phyloP scores from a whole-genome alignment of 106 monocot genomes.

The Dendrobium nobile region DNA sequence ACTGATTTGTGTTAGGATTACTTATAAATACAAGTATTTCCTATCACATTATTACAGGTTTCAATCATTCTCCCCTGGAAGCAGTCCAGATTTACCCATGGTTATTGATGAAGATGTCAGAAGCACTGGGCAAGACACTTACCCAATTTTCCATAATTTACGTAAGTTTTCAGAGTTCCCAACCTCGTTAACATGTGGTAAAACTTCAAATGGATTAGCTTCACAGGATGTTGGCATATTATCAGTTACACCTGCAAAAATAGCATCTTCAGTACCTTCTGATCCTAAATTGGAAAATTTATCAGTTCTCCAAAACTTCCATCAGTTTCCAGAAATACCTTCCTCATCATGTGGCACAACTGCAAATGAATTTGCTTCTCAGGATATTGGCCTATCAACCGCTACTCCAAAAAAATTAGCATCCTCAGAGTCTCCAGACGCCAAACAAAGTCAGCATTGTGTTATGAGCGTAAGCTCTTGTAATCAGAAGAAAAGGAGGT shows the following conservation, averaged over 20 bases:
- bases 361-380: constrained; percentile 6
- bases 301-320: neutral
- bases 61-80: constrained; percentile 7
- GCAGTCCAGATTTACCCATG: constrained; percentile 9
- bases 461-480: constrained; percentile 63
- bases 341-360: constrained; percentile 23
- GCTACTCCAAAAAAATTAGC: constrained; percentile 1
- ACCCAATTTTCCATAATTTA: neutral
- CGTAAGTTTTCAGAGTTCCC: constrained; percentile 1
- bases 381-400: neutral
- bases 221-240: neutral
- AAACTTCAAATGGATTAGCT: constrained; percentile 15
- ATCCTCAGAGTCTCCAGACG: neutral
- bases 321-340: constrained; percentile 3
- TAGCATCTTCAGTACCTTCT: neutral
- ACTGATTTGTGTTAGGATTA: too few species aligned
- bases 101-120: neutral
- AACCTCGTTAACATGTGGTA: constrained; percentile 20
- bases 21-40: too few species aligned
- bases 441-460: constrained; percentile 41
- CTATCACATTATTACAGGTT: neutral
- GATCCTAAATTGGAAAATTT: constrained; percentile 30
- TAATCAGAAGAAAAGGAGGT: constrained; percentile 56
- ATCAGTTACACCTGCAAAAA: neutral
- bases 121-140: neutral